Conservation (phyloP, 495 filamentous ascomycete genomes). For the Aspergillus asperescens region DNA sequence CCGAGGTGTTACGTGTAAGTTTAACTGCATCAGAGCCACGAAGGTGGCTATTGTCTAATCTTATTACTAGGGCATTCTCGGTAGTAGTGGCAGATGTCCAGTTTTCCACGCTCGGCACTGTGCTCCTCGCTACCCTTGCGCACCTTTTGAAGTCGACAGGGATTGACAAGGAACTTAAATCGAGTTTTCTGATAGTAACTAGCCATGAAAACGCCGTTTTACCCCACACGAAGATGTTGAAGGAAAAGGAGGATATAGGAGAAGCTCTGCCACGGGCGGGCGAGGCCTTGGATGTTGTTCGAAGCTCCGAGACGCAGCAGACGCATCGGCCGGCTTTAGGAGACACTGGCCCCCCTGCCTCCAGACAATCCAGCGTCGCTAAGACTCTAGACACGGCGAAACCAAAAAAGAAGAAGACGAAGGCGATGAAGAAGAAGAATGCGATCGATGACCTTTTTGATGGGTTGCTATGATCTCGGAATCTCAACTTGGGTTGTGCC, state of each 20-base stretch:
- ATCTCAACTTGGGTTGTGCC: not conserved
- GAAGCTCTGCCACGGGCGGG: conserved; percentile 26
- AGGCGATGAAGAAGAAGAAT: conserved; percentile 48
- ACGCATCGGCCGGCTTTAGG: not conserved
- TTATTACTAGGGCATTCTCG: conserved; percentile 54
- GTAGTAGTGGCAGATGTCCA: conserved; percentile 65
- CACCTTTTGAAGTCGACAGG: conserved; percentile 48
- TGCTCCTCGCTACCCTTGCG: conserved; percentile 62
- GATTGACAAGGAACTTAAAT: conserved; percentile 21
- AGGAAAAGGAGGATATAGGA: conserved; percentile 28
- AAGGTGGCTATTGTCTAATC: not conserved
- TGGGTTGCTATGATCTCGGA: conserved; percentile 38
- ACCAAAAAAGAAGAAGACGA: conserved; percentile 23
- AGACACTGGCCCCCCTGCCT: not conserved
- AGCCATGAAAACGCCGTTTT: not conserved
- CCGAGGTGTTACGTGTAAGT: conserved; percentile 46
- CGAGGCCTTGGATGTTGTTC: not conserved
- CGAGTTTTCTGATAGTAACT: not conserved
- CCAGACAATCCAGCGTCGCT: conserved; percentile 11
- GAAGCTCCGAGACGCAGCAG: not conserved
- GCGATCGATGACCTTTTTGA: conserved; percentile 61
- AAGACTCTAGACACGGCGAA: not conserved
- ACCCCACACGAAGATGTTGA: not conserved
- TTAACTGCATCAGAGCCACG: not conserved
- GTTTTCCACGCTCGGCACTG: conserved; percentile 73